phyloP scores from a whole-genome alignment of 2,329 filamentous ascomycete genomes.

The Alternaria novae-zelandiae region DNA sequence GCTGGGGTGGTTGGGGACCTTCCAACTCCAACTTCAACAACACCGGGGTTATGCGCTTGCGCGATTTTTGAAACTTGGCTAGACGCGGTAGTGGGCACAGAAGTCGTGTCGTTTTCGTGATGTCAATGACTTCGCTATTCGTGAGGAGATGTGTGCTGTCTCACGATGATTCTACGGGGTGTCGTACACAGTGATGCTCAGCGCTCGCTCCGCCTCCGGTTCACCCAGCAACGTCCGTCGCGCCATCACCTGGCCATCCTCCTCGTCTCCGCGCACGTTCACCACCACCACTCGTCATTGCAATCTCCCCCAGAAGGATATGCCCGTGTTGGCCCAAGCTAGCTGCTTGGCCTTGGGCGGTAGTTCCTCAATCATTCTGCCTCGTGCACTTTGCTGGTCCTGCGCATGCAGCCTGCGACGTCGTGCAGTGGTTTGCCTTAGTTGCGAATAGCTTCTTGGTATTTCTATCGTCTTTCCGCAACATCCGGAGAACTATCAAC shows the following conservation, averaged over 20 bases:
- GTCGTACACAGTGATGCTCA: neutral
- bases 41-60: conserved; percentile 9
- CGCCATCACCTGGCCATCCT: conserved; percentile 1
- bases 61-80: conserved; percentile 4
- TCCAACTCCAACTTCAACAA: conserved; percentile 6
- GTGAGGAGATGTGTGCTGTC: conserved; percentile 10
- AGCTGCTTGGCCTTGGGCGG: neutral
- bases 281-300: conserved; percentile 4
- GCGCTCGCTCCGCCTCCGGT: conserved; percentile 10
- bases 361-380: neutral
- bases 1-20: conserved; percentile 23
- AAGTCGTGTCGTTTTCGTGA: conserved; percentile 3
- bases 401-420: neutral
- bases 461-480: conserved; percentile 1
- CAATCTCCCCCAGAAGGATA: neutral
- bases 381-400: neutral
- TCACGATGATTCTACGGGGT: neutral
- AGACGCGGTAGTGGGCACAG: neutral
- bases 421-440: conserved; percentile 5
- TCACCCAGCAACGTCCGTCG: conserved; percentile 21
- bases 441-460: neutral
- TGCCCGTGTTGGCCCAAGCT: neutral
- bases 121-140: conserved; percentile 3
- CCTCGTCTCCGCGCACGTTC: conserved; percentile 9
- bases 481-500: neutral